Evolutionary conservation across 371 early-diverging fungal species (phyloP).

Genomic region (Mucor circinelloides): DNA sequence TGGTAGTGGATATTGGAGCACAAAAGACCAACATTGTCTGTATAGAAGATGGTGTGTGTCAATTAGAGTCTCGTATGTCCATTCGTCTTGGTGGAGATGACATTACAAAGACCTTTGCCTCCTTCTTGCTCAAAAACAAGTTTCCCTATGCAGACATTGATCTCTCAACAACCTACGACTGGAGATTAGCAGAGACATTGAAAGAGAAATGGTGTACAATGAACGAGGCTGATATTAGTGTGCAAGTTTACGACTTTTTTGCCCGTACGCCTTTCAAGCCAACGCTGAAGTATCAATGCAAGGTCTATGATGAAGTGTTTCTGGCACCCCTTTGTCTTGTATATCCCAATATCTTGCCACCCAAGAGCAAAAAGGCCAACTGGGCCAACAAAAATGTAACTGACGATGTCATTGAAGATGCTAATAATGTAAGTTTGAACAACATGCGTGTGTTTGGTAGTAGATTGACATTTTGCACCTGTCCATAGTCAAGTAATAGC

Average conservation of each 20-base stretch:
- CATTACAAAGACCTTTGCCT: slow-evolving; percentile 73
- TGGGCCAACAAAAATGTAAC: slow-evolving; percentile 31
- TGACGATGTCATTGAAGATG: slow-evolving; percentile 43
- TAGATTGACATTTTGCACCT: neutral
- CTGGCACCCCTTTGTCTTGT: slow-evolving; percentile 74
- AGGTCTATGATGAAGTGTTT: slow-evolving; percentile 86
- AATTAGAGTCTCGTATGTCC: slow-evolving; percentile 62
- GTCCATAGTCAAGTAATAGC: neutral
- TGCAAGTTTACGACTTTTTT: slow-evolving; percentile 81
- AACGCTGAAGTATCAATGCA: slow-evolving; percentile 78
- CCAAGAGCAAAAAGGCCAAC: slow-evolving; percentile 19
- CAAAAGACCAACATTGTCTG: slow-evolving; percentile 83
- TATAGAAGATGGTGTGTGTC: slow-evolving; percentile 84
- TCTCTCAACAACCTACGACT: slow-evolving; percentile 66
- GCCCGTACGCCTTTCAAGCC: slow-evolving; percentile 71
- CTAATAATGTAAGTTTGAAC: slow-evolving; percentile 23
- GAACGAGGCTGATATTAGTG: slow-evolving; percentile 81
- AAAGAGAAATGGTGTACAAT: slow-evolving; percentile 84
- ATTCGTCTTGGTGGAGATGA: slow-evolving; percentile 83
- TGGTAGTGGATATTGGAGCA: slow-evolving; percentile 91
- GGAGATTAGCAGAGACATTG: slow-evolving; percentile 70
- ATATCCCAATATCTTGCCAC: slow-evolving; percentile 55
- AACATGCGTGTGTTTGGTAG: neutral
- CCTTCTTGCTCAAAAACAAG: slow-evolving; percentile 61
- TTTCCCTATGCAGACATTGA: slow-evolving; percentile 80